Percentiles rank a stretch among this genome's conserved stretches.
These are phyloP conservation scores for Heimioporus sp. DNA, from an alignment of 768 basidiomycete genomes.

Conservation along the genomic window DNA sequence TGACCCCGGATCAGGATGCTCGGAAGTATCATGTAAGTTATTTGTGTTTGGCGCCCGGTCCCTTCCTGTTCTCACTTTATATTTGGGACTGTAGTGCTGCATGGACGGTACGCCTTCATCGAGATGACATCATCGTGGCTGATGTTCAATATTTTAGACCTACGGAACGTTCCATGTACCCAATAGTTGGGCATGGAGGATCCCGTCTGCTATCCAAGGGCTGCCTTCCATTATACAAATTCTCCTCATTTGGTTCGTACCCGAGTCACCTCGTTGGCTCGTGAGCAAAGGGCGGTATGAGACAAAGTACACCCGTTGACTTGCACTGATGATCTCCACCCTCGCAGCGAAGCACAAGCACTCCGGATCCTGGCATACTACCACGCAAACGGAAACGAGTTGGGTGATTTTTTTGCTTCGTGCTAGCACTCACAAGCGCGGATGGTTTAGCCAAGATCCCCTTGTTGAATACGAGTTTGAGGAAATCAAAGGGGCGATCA, in stretches of 20 bases:
- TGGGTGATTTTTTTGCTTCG: background rate
- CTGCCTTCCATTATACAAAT: constrained; percentile 11
- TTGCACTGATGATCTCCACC: no score
- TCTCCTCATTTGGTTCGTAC: constrained; percentile 28
- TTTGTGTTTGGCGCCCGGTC: background rate
- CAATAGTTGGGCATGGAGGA: constrained; percentile 18
- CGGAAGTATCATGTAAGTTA: constrained; percentile 33
- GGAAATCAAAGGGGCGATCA: constrained; percentile 61
- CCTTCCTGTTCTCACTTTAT: no score
- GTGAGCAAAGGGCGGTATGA: constrained; percentile 27
- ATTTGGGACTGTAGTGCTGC: constrained; percentile 44
- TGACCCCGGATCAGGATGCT: constrained; percentile 22
- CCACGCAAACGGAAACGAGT: constrained; percentile 43
- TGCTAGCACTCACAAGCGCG: no score
- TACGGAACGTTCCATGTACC: constrained; percentile 12
- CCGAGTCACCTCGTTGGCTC: constrained; percentile 39
- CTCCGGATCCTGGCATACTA: constrained; percentile 38
- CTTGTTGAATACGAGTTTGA: constrained; percentile 60
- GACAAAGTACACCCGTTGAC: constrained; percentile 12
- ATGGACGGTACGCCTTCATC: constrained; percentile 44
- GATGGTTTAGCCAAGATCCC: constrained; percentile 14
- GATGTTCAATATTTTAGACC: constrained; percentile 2
- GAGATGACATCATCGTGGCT: background rate
- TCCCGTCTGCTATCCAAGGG: constrained; percentile 14
- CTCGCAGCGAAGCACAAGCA: constrained; percentile 32